Base-by-base conservation (phyloP, 108 stramenopile genomes). In the Cyclotella kingstonii region DNA sequence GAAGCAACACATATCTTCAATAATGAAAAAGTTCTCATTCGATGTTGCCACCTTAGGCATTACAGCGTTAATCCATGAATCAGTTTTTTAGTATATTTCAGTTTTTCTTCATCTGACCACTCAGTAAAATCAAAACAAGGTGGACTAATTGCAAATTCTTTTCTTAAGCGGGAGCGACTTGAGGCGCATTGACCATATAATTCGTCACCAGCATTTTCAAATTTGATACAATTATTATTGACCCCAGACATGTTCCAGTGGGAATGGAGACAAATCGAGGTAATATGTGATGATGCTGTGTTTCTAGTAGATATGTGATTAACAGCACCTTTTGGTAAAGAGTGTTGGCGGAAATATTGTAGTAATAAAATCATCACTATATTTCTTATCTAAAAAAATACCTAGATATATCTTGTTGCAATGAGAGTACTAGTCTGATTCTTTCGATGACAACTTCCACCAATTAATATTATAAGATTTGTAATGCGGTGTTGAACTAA, bases 131-230 rank as follows among this genome's bases (percentile, higher is more conserved):
- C 63, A 47, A 47, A 67, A 41, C 49, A 58, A 12, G 66, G 44
- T 34, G 25, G 35, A 25, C 29, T 38, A 11, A 17, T 35, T 3
- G 56, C 66, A 55, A 67, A 67, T 10, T 56, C 47, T 19, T 36
- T 56, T 7, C 1, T 25, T 3, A 67, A n/a, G 15, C 26, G 1
- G 56, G 41, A 7, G 6, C 45, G 61, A 7, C 69, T 61, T 43
- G 33, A 54, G 4, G 55, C 70, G 21, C 23, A 40, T n/a, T 41
- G 10, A 2, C 62, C 70, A 15, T 49, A 34, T 35, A 40, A 71
- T 33, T 53, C 36, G 27, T 71, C 70, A 1, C 70, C 70, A 17
- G 70, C 70, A 36, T 26, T 30, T 26, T 71, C 62, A 52, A 29
- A 71, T 6, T 53, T 40, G 14, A 63, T 42, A 25, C 42, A 71